Evolutionary conservation across 352 stramenopile genomes (phyloP), one percentile per base, ranked within the genome.

Genomic region (Phytophthora ohioensis): DNA sequence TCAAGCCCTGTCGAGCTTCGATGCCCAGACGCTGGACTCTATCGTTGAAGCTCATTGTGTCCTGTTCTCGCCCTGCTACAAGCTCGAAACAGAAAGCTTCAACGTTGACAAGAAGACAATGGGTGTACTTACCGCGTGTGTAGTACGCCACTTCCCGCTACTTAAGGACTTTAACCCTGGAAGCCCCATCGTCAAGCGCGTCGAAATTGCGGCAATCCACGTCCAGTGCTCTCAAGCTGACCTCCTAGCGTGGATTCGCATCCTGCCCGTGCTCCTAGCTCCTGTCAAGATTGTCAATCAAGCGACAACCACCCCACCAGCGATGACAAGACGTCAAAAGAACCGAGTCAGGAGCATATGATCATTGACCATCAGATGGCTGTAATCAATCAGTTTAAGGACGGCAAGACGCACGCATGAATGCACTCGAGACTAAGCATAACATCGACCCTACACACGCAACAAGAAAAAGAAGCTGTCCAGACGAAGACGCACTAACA

Each of bases 341-440:
- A 64, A 35, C n/a, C 35, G 17, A 64, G 15, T 31, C 0, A 60
- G 4, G 46, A 65, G 3, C 68, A 60, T 13, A 56, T 41, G 32
- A 48, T 58, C 13, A 70, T 75, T 38, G 13, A 49, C n/a, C 53
- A 70, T 21, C 53, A 70, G 65, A 45, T 27, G 3, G 46, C 53
- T 71, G 59, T 63, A 8, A 67, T 58, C 62, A 59, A 66, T 0
- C 54, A 63, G 38, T 62, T 71, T 41, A 71, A 63, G 1, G 36
- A 60, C 4, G 49, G 0, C 67, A 69, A 12, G 42, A 60, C 10
- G 48, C 54, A 27, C 32, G 58, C 11, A 64, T 74, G 49, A 59
- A 74, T 39, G 17, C 42, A 13, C 35, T 64, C 10, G 67, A 74
- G 35, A 59, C 64, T 10, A 61, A 51, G 42, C 32, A 57, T 15